Percentiles rank a stretch among this genome's conserved stretches.
Conservation (phyloP, 2,329 filamentous ascomycete genomes). For the Zymoseptoria crescenta region DNA sequence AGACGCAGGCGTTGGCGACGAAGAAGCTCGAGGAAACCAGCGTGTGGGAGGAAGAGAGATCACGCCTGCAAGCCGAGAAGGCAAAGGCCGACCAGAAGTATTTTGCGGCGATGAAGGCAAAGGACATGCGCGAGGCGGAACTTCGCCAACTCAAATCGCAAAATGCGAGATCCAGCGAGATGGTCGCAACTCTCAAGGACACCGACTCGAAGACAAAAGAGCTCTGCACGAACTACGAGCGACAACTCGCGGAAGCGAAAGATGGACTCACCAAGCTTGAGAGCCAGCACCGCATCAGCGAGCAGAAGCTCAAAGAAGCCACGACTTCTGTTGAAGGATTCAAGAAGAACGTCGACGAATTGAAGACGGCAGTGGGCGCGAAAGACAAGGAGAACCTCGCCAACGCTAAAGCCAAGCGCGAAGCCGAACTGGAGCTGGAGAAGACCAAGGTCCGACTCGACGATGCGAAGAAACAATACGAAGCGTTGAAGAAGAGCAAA, state of each 20-base stretch:
- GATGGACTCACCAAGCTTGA: slow-evolving; percentile 66
- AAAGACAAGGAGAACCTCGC: slow-evolving; percentile 65
- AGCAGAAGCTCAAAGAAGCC: slow-evolving; percentile 63
- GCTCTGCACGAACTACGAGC: slow-evolving; percentile 76
- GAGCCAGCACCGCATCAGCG: slow-evolving; percentile 65
- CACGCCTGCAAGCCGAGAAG: slow-evolving; percentile 74
- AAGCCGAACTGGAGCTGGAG: slow-evolving; percentile 65
- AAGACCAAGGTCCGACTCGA: slow-evolving; percentile 70
- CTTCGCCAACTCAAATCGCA: slow-evolving; percentile 71
- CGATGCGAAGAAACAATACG: slow-evolving; percentile 71
- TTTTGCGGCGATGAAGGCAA: slow-evolving; percentile 89
- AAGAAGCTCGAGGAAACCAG: slow-evolving; percentile 78
- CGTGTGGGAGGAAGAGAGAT: slow-evolving; percentile 68
- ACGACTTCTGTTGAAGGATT: slow-evolving; percentile 62
- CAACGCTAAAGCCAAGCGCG: slow-evolving; percentile 54
- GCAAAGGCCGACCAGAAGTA: slow-evolving; percentile 97
- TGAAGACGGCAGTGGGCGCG: slow-evolving; percentile 64
- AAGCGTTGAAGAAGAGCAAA: slow-evolving; percentile 81
- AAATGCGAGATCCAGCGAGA: slow-evolving; percentile 84
- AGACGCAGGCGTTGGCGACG: slow-evolving; percentile 72
- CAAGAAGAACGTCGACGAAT: slow-evolving; percentile 66
- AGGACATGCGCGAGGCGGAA: slow-evolving; percentile 75
- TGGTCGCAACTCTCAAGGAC: slow-evolving; percentile 88
- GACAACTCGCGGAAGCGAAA: slow-evolving; percentile 76
- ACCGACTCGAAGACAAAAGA: slow-evolving; percentile 69